These are phyloP conservation scores for Monosporozyma aerobia DNA, from an alignment of 805 yeast species.

Conservation along the genomic window DNA sequence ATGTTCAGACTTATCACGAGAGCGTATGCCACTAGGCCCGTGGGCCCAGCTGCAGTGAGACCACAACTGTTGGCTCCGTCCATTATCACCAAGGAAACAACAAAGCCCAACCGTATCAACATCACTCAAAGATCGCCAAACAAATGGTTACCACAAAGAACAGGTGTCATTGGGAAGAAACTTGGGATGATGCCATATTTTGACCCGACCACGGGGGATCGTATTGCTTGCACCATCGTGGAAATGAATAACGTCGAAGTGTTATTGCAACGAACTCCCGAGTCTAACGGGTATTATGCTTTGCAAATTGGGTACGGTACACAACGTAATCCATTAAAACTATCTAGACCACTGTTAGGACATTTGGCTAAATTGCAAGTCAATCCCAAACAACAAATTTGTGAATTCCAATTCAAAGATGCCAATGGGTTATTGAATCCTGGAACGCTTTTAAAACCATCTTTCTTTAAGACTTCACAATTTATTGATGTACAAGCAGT, in stretches of 20 bases:
- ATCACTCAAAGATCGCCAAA: conserved; percentile 31
- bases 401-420: conserved; percentile 72
- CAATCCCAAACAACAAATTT: conserved; percentile 67
- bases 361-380: conserved; percentile 72
- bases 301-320: conserved; percentile 82
- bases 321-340: conserved; percentile 46
- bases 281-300: conserved; percentile 73
- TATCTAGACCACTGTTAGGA: conserved; percentile 58
- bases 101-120: conserved; percentile 16
- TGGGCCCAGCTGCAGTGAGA: not conserved
- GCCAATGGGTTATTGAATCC: conserved; percentile 57
- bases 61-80: not conserved
- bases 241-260: conserved; percentile 89
- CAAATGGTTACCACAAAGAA: conserved; percentile 61
- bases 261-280: conserved; percentile 54
- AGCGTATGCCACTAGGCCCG: not conserved
- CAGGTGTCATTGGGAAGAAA: conserved; percentile 79
- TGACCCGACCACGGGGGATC: conserved; percentile 54
- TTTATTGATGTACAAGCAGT: conserved; percentile 70
- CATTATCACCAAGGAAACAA: conserved; percentile 21
- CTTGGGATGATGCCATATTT: conserved; percentile 87
- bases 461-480: conserved; percentile 77
- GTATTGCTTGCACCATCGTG: conserved; percentile 75
- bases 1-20: not conserved
- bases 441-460: conserved; percentile 74